phyloP scores from a whole-genome alignment of 495 filamentous ascomycete genomes.

The Daldinia bambusicola region DNA sequence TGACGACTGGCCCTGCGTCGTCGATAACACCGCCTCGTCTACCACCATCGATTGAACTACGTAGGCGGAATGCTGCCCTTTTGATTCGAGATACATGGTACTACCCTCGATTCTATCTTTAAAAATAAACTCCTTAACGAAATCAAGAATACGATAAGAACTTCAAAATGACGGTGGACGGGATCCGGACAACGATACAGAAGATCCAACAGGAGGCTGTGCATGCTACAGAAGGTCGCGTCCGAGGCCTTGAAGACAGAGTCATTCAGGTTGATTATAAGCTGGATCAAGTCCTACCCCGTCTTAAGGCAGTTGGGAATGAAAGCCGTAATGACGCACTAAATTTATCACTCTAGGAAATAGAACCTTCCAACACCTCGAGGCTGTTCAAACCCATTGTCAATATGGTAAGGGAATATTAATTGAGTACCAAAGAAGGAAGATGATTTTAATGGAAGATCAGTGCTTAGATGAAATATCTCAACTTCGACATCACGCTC shows the following conservation, averaged over 20 bases:
- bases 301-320: not conserved
- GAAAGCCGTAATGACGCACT: not conserved
- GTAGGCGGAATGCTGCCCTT: too few relatives aligned
- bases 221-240: not conserved
- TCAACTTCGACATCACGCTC: too few relatives aligned
- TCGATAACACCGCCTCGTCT: too few relatives aligned
- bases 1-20: too few relatives aligned
- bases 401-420: not conserved
- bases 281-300: not conserved
- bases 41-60: too few relatives aligned
- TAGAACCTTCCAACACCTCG: not conserved
- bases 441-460: too few relatives aligned
- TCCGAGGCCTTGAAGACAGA: not conserved
- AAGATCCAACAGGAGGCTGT: not conserved
- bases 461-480: too few relatives aligned
- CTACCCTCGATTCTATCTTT: too few relatives aligned
- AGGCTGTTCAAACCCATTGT: too few relatives aligned
- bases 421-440: not conserved
- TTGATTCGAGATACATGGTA: too few relatives aligned
- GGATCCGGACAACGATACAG: not conserved
- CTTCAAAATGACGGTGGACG: not conserved
- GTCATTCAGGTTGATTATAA: not conserved
- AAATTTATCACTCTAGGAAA: not conserved
- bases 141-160: not conserved
- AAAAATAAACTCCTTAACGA: too few relatives aligned